Conservation (phyloP, 495 filamentous ascomycete species). For the Hypoxylon rickii region DNA sequence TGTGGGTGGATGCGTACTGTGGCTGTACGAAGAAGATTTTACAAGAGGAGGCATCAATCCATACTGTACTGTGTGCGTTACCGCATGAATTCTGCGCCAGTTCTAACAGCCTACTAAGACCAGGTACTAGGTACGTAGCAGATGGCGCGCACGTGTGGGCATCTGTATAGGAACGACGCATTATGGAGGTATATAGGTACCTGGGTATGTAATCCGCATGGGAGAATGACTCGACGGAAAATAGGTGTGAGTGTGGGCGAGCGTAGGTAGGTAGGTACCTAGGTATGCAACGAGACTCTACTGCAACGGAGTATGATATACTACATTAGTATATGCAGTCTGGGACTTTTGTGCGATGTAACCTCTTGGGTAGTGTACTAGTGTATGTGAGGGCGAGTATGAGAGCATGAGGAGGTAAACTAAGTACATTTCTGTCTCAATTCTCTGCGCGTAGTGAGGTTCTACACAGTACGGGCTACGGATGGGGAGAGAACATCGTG, state of each 20-base stretch:
- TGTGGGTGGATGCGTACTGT: slow-evolving; percentile 28
- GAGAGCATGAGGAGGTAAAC: neutral
- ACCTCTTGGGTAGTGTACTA: slow-evolving; percentile 8
- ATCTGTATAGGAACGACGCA: too few species aligned
- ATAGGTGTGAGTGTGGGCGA: neutral
- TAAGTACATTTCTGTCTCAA: neutral
- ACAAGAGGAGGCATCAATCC: neutral
- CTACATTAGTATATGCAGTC: slow-evolving; percentile 10
- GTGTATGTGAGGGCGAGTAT: too few species aligned
- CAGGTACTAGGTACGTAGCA: too few species aligned
- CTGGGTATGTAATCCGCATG: slow-evolving; percentile 23
- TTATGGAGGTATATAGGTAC: slow-evolving; percentile 20
- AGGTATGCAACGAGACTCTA: slow-evolving; percentile 19
- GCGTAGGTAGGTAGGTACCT: slow-evolving; percentile 2
- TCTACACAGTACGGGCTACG: too few species aligned
- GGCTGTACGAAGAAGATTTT: slow-evolving; percentile 22
- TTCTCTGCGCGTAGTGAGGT: neutral
- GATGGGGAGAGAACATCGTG: too few species aligned
- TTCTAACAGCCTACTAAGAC: slow-evolving; percentile 24
- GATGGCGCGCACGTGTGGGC: too few species aligned
- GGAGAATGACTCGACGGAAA: slow-evolving; percentile 22
- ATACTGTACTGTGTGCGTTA: slow-evolving; percentile 23
- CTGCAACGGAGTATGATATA: slow-evolving; percentile 23
- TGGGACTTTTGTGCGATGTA: slow-evolving; percentile 30
- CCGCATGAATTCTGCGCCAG: slow-evolving; percentile 29